These are phyloP conservation scores for Powellomyces hirtus DNA, from an alignment of 192 early-diverging fungal genomes.

Conservation along the genomic window DNA sequence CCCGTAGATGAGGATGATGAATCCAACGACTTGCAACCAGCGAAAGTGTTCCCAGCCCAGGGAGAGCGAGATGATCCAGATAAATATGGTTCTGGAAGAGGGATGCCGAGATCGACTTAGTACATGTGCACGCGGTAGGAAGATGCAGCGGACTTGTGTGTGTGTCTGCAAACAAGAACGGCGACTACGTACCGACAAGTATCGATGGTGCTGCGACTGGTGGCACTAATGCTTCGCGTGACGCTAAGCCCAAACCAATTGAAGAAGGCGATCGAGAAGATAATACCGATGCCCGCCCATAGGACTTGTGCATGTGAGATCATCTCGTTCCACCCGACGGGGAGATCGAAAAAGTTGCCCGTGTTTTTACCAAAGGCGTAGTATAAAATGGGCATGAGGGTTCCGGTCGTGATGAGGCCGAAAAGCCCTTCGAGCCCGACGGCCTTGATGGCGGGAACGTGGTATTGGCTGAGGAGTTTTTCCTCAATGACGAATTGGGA, in stretches of 20 bases:
- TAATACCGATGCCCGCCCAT: conserved; percentile 68
- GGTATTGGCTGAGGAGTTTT: conserved; percentile 79
- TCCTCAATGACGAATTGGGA: conserved; percentile 96
- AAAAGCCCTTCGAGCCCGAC: conserved; percentile 93
- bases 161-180: too few relatives aligned
- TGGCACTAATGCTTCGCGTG: conserved; percentile 82
- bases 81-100: conserved; percentile 72
- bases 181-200: conserved; percentile 65
- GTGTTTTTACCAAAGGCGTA: conserved; percentile 64
- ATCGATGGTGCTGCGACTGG: conserved; percentile 91
- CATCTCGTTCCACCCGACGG: conserved; percentile 71
- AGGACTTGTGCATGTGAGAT: conserved; percentile 30
- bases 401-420: conserved; percentile 71
- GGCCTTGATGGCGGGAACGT: conserved; percentile 80
- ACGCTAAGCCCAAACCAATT: conserved; percentile 95
- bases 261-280: conserved; percentile 91
- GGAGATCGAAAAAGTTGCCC: conserved; percentile 82
- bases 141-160: too few relatives aligned
- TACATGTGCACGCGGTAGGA: not conserved
- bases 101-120: not conserved
- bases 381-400: conserved; percentile 75
- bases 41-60: conserved; percentile 95
- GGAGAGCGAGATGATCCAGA: conserved; percentile 88
- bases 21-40: conserved; percentile 89
- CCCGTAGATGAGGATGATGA: conserved; percentile 52